phyloP scores from a whole-genome alignment of 352 stramenopile genomes.

The Phytopythium delawarense region DNA sequence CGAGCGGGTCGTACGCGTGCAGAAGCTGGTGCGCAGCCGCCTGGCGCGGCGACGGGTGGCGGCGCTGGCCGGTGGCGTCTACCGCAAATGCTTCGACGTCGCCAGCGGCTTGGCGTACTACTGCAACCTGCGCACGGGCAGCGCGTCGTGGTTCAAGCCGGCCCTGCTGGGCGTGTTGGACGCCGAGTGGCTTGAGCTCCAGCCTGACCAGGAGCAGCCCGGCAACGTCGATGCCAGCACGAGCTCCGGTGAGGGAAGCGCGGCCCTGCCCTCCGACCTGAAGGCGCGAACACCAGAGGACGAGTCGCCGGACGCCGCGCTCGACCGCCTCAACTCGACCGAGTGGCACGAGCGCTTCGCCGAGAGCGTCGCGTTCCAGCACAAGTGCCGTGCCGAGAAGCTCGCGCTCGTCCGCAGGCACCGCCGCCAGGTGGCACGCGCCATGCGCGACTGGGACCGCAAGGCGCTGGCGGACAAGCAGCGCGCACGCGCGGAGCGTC shows the following conservation, averaged over 20 bases:
- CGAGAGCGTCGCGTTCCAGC: slow-evolving; percentile 31
- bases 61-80: slow-evolving; percentile 24
- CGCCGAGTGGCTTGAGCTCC: slow-evolving; percentile 3
- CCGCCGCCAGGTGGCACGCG: slow-evolving; percentile 28
- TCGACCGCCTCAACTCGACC: slow-evolving; percentile 13
- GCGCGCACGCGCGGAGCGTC: slow-evolving; percentile 20
- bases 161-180: slow-evolving; percentile 29
- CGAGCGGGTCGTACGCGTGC: slow-evolving; percentile 25
- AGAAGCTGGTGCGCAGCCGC: slow-evolving; percentile 28
- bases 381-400: slow-evolving; percentile 30
- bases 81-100: slow-evolving; percentile 46
- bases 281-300: background rate
- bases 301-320: background rate
- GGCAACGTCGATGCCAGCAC: no score
- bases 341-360: slow-evolving; percentile 21
- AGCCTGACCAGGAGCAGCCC: background rate
- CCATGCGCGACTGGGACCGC: slow-evolving; percentile 33
- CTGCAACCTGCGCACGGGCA: slow-evolving; percentile 39
- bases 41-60: slow-evolving; percentile 22
- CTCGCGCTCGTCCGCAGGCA: slow-evolving; percentile 23
- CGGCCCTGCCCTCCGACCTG: background rate
- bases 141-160: slow-evolving; percentile 43
- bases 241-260: no score
- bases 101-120: slow-evolving; percentile 41
- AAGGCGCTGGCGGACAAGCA: slow-evolving; percentile 31